Evolutionary conservation across 1,139 yeast genomes (phyloP).

Genomic region (Arxiozyma telluris): DNA sequence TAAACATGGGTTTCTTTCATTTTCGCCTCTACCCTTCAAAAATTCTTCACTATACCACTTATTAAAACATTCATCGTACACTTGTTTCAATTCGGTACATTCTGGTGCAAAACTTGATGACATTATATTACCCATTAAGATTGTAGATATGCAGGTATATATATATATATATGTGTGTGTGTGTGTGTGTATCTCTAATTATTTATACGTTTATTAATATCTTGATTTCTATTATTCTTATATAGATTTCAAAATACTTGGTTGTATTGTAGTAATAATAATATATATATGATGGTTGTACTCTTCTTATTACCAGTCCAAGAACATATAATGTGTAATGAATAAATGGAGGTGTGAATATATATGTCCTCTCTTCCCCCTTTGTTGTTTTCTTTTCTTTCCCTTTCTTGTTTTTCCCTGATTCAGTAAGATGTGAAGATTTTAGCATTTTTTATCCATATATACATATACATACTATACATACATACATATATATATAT

Average conservation of each 20-base stretch:
- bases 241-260: background rate
- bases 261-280: background rate
- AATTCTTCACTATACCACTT: constrained; percentile 82
- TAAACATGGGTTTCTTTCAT: constrained; percentile 75
- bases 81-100: constrained; percentile 76
- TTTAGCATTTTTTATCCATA: background rate
- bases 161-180: too few relatives aligned
- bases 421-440: background rate
- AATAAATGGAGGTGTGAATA: too few relatives aligned
- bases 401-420: too few relatives aligned
- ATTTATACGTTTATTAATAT: too few relatives aligned
- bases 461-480: background rate
- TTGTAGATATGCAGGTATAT: background rate
- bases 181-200: too few relatives aligned
- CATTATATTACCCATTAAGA: constrained; percentile 69
- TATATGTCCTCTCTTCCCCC: background rate
- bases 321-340: too few relatives aligned
- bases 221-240: background rate
- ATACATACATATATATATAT: background rate
- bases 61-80: constrained; percentile 88
- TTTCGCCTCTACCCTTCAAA: constrained; percentile 34
- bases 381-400: background rate
- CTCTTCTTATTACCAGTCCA: too few relatives aligned
- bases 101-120: constrained; percentile 93
- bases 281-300: too few relatives aligned